Percentiles rank a stretch among this genome's conserved stretches.
Evolutionary conservation across 2,329 filamentous ascomycete genomes (phyloP).

Genomic region (Pezicula neosporulosa): DNA sequence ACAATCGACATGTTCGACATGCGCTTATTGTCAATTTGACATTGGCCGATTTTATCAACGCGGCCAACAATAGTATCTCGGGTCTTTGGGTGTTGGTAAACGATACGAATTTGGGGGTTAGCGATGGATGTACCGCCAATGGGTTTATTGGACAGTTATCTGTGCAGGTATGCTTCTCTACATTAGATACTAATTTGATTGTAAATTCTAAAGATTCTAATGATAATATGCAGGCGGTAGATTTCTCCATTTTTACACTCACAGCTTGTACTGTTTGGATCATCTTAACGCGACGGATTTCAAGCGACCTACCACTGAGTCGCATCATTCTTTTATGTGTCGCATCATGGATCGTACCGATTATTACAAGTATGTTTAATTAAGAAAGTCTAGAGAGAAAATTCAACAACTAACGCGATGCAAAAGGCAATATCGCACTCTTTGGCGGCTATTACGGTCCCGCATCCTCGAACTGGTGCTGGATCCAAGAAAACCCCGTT

Average conservation of each 20-base stretch:
- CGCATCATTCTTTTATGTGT: not conserved
- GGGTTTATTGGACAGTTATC: not conserved
- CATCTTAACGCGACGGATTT: not conserved
- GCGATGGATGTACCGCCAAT: not conserved
- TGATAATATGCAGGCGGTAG: not conserved
- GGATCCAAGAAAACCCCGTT: slow-evolving; percentile 30
- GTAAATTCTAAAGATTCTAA: not conserved
- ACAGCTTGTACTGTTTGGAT: not conserved
- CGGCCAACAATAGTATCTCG: not conserved
- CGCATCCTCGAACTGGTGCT: slow-evolving; percentile 39
- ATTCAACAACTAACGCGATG: not conserved
- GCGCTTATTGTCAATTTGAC: not conserved
- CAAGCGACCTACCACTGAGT: not conserved
- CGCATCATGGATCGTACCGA: not conserved
- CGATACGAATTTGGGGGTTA: not conserved
- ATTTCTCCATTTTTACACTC: not conserved
- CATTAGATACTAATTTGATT: not conserved
- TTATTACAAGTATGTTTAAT: not conserved
- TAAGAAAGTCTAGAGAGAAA: not conserved
- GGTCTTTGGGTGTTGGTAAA: not conserved
- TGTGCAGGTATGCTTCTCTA: not conserved
- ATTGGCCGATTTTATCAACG: slow-evolving; percentile 1
- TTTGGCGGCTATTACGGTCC: slow-evolving; percentile 11
- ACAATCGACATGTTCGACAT: not conserved
- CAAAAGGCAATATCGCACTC: not conserved